Base-by-base conservation (phyloP, 495 filamentous ascomycete species). In the Trypethelium eluteriae region DNA sequence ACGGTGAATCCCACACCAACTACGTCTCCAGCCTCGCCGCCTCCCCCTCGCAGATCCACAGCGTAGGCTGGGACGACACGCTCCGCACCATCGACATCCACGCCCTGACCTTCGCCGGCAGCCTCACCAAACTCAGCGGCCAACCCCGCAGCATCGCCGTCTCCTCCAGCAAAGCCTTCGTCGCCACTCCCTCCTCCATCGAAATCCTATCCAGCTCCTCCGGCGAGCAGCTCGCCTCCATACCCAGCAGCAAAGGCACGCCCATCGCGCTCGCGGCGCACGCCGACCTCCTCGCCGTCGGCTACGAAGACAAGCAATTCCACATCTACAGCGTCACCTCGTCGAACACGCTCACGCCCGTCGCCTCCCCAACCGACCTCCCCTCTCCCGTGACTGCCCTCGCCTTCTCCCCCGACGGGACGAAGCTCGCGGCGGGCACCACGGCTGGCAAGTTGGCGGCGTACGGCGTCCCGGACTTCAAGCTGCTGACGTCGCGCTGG, bases 11-110 rank as follows among this genome's bases (percentile, higher is more conserved):
- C 14, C 94, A 96, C 75, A 85, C 85, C 5, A 91, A 91, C 72
- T 93, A 91, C 73, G 85, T 98, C 64, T 84, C 89, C 9, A 89
- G 88, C 35, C 86, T 98, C 63, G 76, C 89, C 2, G 77, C 87
- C 0, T 81, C 83, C 16, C 65, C 77, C 2, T 77, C 80, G 64
- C 81, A 83, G 10, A 84, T 91, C 38, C 92, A 90, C 78, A 94
- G 89, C 77, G 89, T 93, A 16, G 92, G 86, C 71, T 98, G 94
- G 94, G 94, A 98, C 76, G 94, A 98, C 75, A 93, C 90, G 4
- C 84, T 96, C 46, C 89, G 93, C 66, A 87, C 84, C 47, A 82
- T 95, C 67, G 89, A 94, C 69, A 69, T 79, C 59, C 76, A 79
- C 0, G 81, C 82, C 49, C 81, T 81, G 66, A 85, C 81, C 6